Evolutionary conservation across 1,284 basidiomycete species (phyloP), one percentile per base, ranked within the genome.

Genomic region (Apiotrichum akiyoshidainum): DNA sequence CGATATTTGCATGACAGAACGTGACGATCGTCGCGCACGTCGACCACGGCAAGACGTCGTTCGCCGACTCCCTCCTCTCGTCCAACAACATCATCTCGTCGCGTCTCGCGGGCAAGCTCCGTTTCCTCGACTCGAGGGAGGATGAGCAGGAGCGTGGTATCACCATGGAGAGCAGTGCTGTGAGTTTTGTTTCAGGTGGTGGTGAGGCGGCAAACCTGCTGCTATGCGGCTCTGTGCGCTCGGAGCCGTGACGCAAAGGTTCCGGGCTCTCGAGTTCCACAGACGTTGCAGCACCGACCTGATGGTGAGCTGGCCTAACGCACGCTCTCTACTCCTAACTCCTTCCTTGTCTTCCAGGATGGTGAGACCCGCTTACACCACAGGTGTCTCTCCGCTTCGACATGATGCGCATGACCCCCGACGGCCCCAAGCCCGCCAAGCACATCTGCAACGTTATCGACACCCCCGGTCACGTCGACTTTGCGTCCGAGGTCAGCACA

Each of bases 141-240:
- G 96, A 99, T 70, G 96, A 99, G 75, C 95, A 99, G 74, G 88
- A 98, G 78, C 82, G 96, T 51, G 96, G 96, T 1, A 99, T 99
- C 65, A 99, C 96, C 0, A 99, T 99, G 95, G 94, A 99, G 78
- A 91, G 89, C 65, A 94, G 91, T 73, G 93, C 96, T 1, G 90
- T 84, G 41, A 63, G 72, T 63, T 37, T 46, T 10, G 7, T 31
- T 31, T 31, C 7, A 31, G n/a, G n/a, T n/a, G n/a, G n/a, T 31
- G 26, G 26, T n/a, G 26, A 31, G 26, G 26, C 26, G 26, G 26
- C 26, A 31, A 31, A 31, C 26, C 3, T 31, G 26, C 26, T 7
- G 3, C 26, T 31, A 31, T 31, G 26, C 26, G 26, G 26, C 26
- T 31, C 26, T 31, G 26, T 31, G 26, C 26, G 26, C 26, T 31